Evolutionary conservation across 371 early-diverging fungal genomes (phyloP), one percentile per base, ranked within the genome.

Genomic region (Blakeslea trispora): DNA sequence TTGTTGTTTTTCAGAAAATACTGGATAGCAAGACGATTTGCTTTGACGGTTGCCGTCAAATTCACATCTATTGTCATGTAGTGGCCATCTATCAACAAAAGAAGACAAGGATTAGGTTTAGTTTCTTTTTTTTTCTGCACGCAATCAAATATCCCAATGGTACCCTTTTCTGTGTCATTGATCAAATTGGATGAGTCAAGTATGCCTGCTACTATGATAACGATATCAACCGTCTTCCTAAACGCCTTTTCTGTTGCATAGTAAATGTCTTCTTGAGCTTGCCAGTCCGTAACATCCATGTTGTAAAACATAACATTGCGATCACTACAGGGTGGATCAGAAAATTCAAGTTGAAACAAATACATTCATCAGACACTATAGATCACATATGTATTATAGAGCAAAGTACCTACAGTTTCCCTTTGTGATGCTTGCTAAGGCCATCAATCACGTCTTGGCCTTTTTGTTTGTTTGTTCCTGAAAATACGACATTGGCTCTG

Each of bases 181-280:
- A 71, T 56, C 2, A 79, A 51, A n/a, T 64, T 61, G 0, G 58
- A 51, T 3, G 59, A 61, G 52, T 82, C 86, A 10, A 71, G 62
- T 45, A 85, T 83, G 0, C 89, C 90, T 8, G 87, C 90, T 45
- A 86, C 82, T 57, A 86, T 79, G 47, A 85, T 68, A 32, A 88
- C 75, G 48, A 91, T 85, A 47, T 84, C 81, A 13, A 85, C 61
- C 0, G 60, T 31, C 14, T 68, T 42, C 15, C 74, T 75, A 51
- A 82, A 85, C 3, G 61, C 46, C n/a, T 73, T 51, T 34, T 72
- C 59, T 2, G 79, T 78, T 6, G 59, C 55, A 10, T 46, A 45
- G 53, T 82, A 85, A 14, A 82, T 58, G 14, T 46, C 48, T 23
- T 74, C 69, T 57, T 81, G 77, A 2, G 80, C 71, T 4, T 24